Percentiles rank a stretch among this genome's conserved stretches.
These are phyloP conservation scores for Trametes maxima DNA, from an alignment of 768 basidiomycete genomes.

Conservation along the genomic window DNA sequence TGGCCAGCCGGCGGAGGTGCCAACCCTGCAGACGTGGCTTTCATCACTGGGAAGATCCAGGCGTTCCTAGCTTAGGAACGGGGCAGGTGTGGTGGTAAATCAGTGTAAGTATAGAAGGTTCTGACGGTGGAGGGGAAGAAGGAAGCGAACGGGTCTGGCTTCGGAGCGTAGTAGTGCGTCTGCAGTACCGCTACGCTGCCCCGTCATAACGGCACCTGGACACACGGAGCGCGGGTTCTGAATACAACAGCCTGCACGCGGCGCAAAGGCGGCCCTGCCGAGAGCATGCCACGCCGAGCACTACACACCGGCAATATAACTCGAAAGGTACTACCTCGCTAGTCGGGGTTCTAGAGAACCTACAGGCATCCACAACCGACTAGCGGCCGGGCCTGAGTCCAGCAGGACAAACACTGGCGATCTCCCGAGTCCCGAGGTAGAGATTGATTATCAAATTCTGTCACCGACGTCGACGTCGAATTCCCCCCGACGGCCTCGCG, in stretches of 20 bases:
- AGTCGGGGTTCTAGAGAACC: neutral
- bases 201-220: neutral
- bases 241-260: neutral
- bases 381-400: neutral
- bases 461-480: neutral
- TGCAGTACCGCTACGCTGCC: neutral
- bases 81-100: neutral
- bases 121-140: neutral
- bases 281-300: neutral
- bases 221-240: neutral
- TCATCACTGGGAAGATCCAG: constrained; percentile 18
- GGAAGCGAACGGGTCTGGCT: neutral
- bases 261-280: neutral
- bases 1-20: constrained; percentile 23
- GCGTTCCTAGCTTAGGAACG: constrained; percentile 10
- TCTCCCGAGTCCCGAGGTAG: neutral
- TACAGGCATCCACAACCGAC: constrained; percentile 3
- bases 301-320: neutral
- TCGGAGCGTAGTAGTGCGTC: neutral
- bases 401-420: constrained; percentile 7
- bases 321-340: neutral
- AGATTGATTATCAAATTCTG: constrained; percentile 9
- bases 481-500: neutral
- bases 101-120: neutral
- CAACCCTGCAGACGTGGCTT: constrained; percentile 19